Evolutionary conservation across 2,329 filamentous ascomycete genomes (phyloP), one percentile per base, ranked within the genome.

Genomic region (Cytospora piceae): DNA sequence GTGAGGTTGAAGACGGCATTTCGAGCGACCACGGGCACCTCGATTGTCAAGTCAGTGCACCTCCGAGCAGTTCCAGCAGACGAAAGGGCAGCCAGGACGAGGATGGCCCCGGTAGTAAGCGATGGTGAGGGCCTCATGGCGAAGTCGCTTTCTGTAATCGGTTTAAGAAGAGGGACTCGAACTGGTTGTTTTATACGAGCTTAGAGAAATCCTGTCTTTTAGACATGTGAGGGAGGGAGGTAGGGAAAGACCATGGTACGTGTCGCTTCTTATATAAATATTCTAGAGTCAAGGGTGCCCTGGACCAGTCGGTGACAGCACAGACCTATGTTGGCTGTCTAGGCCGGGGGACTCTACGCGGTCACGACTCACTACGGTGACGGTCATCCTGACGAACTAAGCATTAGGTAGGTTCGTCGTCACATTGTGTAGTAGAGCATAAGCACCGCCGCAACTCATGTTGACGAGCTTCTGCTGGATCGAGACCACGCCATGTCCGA

Each of bases 1-100:
- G 79, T 69, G 15, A 85, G 64, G 66, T 82, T 75, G 72, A 88
- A 89, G 7, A 82, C 73, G 0, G 76, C 82, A 65, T 88, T 87
- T 29, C 82, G 77, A 0, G 86, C 79, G 2, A 79, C 79, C 58
- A 89, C 81, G 4, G 78, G 75, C 17, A 90, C 78, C 1, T 85
- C 83, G 6, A 90, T 79, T 1, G 80, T 85, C 37, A 89, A 71
- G 67, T 88, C 82, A 46, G 69, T 73, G 71, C 81, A 83, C 17
- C 74, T 72, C 34, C 77, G 74, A 24, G n/a, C 11, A 49, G 46
- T 3, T 24, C 24, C 5, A 9, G 79, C 78, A 54, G 74, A 69
- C 17, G 71, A 71, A n/a, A 70, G 65, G 29, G 72, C 64, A 34
- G 73, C 66, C 29, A 77, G 67, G 34, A 69, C 58, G 37, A 76